phyloP scores from a whole-genome alignment of 2,329 filamentous ascomycete genomes.

The Exophiala oligosperma region DNA sequence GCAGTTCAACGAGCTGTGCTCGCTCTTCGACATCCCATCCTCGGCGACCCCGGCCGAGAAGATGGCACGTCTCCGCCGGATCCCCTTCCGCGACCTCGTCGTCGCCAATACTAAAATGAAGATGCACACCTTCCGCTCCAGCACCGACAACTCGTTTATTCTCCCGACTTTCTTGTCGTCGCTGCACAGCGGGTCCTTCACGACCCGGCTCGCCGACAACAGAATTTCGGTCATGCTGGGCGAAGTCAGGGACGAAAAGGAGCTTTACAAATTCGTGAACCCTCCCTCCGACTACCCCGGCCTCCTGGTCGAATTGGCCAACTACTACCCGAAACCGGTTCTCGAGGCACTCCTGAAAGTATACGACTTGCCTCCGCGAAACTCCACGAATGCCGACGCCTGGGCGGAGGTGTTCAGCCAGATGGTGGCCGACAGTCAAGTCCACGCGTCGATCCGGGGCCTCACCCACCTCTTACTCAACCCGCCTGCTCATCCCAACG shows the following conservation, averaged over 20 bases:
- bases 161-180: slow-evolving; percentile 41
- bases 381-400: slow-evolving; percentile 31
- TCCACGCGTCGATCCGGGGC: slow-evolving; percentile 39
- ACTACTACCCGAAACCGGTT: slow-evolving; percentile 46
- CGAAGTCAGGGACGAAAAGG: slow-evolving; percentile 48
- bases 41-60: slow-evolving; percentile 32
- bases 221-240: slow-evolving; percentile 43
- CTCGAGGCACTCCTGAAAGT: slow-evolving; percentile 38
- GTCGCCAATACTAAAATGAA: slow-evolving; percentile 40
- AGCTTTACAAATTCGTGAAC: slow-evolving; percentile 45
- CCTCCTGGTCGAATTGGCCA: slow-evolving; percentile 41
- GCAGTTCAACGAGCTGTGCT: slow-evolving; percentile 48
- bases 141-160: slow-evolving; percentile 46
- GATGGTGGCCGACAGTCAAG: slow-evolving; percentile 45
- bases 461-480: slow-evolving; percentile 33
- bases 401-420: slow-evolving; percentile 41
- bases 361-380: slow-evolving; percentile 33
- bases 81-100: slow-evolving; percentile 37
- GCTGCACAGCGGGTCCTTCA: slow-evolving; percentile 39
- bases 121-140: slow-evolving; percentile 48
- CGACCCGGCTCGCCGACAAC: slow-evolving; percentile 39
- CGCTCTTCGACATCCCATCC: slow-evolving; percentile 34
- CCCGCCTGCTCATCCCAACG: slow-evolving; percentile 8
- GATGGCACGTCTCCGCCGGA: slow-evolving; percentile 35
- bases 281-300: slow-evolving; percentile 37